Evolutionary conservation across 2,329 filamentous ascomycete species (phyloP).

Genomic region (Akanthomyces muscarius): DNA sequence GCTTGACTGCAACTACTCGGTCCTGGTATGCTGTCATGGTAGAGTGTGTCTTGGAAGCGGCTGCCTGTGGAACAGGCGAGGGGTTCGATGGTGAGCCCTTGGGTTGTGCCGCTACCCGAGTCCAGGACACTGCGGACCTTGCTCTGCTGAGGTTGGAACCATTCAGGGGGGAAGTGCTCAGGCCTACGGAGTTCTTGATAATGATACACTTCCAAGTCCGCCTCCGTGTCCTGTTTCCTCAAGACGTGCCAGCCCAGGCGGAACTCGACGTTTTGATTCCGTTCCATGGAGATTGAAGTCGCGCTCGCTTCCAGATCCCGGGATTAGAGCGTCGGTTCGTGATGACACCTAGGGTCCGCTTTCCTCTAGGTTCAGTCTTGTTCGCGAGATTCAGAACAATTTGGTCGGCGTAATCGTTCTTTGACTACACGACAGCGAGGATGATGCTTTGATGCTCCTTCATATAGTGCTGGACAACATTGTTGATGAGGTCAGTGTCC

Average conservation of each 20-base stretch:
- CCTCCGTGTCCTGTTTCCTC: slow-evolving; percentile 41
- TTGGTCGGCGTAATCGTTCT: slow-evolving; percentile 37
- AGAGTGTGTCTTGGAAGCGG: too few relatives aligned
- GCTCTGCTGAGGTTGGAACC: too few relatives aligned
- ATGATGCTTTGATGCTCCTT: slow-evolving; percentile 40
- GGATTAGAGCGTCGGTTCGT: slow-evolving; percentile 42
- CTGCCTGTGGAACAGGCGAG: too few relatives aligned
- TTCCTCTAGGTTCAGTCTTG: background rate
- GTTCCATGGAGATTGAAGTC: background rate
- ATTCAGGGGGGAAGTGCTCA: too few relatives aligned
- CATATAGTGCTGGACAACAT: slow-evolving; percentile 40
- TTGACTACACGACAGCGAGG: slow-evolving; percentile 40
- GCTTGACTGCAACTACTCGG: too few relatives aligned
- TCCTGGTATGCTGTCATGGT: too few relatives aligned
- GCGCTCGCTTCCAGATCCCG: slow-evolving; percentile 1
- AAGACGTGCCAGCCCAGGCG: slow-evolving; percentile 52
- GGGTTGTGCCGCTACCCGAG: too few relatives aligned
- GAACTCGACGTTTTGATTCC: slow-evolving; percentile 49
- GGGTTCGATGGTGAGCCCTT: too few relatives aligned
- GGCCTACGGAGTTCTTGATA: too few relatives aligned
- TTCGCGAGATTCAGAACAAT: slow-evolving; percentile 22
- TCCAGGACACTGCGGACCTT: too few relatives aligned
- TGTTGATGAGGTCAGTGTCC: slow-evolving; percentile 32
- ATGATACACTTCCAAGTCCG: slow-evolving; percentile 22
- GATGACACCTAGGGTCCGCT: slow-evolving; percentile 45